A percentile compares a stretch with the other conserved stretches of the same genome.
These are phyloP conservation scores for Neonectria sp. DNA, from an alignment of 2,329 filamentous ascomycete genomes.

Conservation along the genomic window DNA sequence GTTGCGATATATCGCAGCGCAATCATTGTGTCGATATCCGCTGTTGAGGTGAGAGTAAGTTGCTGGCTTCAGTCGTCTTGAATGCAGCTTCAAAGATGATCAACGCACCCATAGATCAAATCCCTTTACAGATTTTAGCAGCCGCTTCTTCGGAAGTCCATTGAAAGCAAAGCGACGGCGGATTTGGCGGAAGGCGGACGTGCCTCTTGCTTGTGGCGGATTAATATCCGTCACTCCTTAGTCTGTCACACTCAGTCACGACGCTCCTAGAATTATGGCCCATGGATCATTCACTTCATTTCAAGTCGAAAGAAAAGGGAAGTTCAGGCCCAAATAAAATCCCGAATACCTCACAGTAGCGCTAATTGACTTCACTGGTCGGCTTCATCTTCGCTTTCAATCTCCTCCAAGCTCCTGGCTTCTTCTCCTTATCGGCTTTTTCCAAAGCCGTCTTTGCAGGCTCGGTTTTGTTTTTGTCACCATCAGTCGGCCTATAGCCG, in stretches of 20 bases:
- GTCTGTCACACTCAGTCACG: neutral
- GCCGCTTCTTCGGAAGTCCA: neutral
- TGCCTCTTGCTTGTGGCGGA: neutral
- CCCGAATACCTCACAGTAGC: neutral
- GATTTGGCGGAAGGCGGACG: neutral
- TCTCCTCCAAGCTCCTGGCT: neutral
- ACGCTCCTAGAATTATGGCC: neutral
- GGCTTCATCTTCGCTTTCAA: neutral
- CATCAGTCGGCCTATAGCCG: neutral
- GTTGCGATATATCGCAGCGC: conserved; percentile 62
- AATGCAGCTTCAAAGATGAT: neutral
- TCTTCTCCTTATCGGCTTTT: no score
- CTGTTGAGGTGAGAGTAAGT: conserved; percentile 46
- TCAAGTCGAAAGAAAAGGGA: neutral
- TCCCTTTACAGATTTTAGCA: neutral
- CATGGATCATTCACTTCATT: neutral
- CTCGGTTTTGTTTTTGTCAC: neutral
- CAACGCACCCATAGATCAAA: neutral
- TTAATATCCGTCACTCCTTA: neutral
- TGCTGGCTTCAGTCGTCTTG: no score
- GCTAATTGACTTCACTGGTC: neutral
- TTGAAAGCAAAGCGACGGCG: neutral
- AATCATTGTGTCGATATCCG: conserved; percentile 62
- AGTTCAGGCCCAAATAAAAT: neutral
- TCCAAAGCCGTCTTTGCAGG: neutral